Evolutionary conservation across 2,329 filamentous ascomycete genomes (phyloP).

Genomic region (Aspergillus sojae): DNA sequence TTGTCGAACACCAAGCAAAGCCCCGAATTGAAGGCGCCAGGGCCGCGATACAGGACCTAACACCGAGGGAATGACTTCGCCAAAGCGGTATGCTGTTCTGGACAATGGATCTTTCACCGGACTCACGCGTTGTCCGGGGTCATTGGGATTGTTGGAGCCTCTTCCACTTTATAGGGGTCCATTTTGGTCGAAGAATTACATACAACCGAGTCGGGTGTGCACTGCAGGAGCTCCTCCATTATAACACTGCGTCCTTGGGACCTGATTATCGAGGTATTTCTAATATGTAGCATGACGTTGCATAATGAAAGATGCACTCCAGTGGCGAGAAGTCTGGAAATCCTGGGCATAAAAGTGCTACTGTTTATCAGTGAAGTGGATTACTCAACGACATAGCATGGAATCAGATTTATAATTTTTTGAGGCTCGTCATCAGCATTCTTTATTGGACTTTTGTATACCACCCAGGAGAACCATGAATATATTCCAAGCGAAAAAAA

Average conservation of each 20-base stretch:
- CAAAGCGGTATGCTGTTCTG: background rate
- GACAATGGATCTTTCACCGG: background rate
- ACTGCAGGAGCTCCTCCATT: background rate
- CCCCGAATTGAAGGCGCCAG: background rate
- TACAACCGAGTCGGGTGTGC: background rate
- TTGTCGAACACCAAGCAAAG: background rate
- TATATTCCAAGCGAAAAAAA: background rate
- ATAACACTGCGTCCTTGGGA: background rate
- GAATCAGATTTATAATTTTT: background rate
- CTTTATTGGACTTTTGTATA: conserved; percentile 4
- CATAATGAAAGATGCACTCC: background rate
- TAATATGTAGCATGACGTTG: background rate
- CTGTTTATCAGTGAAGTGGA: background rate
- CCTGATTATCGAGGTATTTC: background rate
- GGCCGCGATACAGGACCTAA: background rate
- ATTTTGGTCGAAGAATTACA: background rate
- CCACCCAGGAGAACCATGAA: background rate
- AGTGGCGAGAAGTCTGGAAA: background rate
- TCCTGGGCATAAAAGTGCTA: background rate
- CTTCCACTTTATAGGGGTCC: background rate
- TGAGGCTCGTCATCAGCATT: background rate
- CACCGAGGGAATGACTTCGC: background rate
- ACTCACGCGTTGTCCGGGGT: background rate
- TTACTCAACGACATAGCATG: background rate
- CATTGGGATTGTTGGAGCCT: background rate